phyloP scores from a whole-genome alignment of 345 rosid genomes.

The Populus davidiana region DNA sequence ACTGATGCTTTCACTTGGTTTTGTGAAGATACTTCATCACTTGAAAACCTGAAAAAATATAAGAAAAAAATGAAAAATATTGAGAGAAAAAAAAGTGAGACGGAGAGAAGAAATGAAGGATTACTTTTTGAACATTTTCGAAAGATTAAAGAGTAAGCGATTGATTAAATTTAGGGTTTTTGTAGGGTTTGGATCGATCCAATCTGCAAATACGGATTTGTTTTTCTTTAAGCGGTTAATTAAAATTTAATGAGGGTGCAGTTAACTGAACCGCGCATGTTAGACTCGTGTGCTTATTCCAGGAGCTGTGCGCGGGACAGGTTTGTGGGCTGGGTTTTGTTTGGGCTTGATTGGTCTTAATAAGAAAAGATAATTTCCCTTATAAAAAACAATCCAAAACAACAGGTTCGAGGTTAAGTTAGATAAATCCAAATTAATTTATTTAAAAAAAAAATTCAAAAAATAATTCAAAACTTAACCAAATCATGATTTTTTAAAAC shows the following conservation, averaged over 20 bases:
- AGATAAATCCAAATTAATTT: too few relatives aligned
- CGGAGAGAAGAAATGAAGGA: background rate
- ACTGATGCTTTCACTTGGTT: conserved; percentile 99
- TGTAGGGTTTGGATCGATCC: background rate
- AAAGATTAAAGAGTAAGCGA: background rate
- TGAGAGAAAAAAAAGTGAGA: background rate
- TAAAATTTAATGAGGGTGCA: too few relatives aligned
- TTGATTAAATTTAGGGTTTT: background rate
- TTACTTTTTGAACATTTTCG: conserved; percentile 28
- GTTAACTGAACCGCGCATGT: background rate
- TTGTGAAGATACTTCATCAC: conserved; percentile 89
- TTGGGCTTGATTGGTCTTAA: background rate
- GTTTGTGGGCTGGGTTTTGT: background rate
- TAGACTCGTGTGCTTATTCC: background rate
- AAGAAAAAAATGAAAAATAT: background rate
- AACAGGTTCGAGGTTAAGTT: too few relatives aligned
- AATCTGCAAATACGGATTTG: background rate
- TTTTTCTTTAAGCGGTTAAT: background rate
- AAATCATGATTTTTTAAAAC: too few relatives aligned
- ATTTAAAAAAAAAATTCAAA: too few relatives aligned
- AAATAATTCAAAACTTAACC: too few relatives aligned
- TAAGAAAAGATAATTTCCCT: too few relatives aligned
- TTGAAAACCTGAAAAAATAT: conserved; percentile 57
- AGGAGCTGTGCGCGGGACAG: background rate
- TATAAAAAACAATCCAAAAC: too few relatives aligned